These are phyloP conservation scores for Houttuynia cordata DNA, from an alignment of 164 flowering plant species.

Conservation along the genomic window DNA sequence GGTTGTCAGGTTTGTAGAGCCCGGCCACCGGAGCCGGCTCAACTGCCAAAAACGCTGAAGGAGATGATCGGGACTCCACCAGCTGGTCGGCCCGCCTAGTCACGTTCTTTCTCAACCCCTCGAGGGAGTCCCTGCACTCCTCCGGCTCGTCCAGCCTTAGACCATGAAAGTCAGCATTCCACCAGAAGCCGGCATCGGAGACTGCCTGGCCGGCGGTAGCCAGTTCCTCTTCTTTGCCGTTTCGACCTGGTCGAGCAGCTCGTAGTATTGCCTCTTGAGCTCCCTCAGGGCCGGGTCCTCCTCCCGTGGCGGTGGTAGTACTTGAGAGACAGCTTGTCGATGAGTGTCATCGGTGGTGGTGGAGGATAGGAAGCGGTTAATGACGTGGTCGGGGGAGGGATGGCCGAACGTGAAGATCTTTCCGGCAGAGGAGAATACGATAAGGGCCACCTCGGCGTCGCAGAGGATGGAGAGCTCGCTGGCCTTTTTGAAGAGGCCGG, in stretches of 20 bases:
- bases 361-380: neutral
- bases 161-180: neutral
- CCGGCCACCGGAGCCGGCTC: too few species aligned
- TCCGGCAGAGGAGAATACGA: constrained; percentile 11
- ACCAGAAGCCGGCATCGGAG: neutral
- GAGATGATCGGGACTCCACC: too few species aligned
- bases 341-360: neutral
- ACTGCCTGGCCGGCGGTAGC: neutral
- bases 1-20: too few species aligned
- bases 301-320: too few species aligned
- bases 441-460: too few species aligned
- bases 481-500: too few species aligned
- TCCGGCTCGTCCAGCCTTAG: constrained; percentile 2
- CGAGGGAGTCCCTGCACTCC: constrained; percentile 9
- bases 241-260: constrained; percentile 5
- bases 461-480: too few species aligned
- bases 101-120: constrained; percentile 27
- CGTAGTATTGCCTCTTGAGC: too few species aligned
- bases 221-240: constrained; percentile 5
- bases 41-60: too few species aligned
- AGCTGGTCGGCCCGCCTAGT: constrained; percentile 12
- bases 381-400: neutral
- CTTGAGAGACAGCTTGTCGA: too few species aligned
- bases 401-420: constrained; percentile 11
- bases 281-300: too few species aligned